Evolutionary conservation across 208 protist genomes (phyloP), one percentile per base, ranked within the genome.

Genomic region (Trypanosoma avium): DNA sequence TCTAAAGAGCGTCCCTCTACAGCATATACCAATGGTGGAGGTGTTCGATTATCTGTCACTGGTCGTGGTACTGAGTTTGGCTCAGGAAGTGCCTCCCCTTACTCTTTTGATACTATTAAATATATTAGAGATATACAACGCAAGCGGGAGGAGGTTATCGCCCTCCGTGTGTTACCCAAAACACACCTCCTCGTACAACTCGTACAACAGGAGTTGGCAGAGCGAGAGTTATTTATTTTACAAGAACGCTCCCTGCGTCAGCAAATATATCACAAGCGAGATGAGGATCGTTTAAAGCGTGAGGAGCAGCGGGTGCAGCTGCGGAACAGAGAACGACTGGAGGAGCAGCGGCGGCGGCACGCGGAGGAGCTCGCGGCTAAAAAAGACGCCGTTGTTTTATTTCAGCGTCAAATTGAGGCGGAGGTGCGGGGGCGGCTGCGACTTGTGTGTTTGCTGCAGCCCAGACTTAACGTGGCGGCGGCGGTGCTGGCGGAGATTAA

Each of bases 121-220:
- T 75, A 70, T 42, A 33, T 92, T 38, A 85, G 82, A 72, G 85
- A 92, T 40, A 49, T 89, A 29, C 49, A 68, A 29, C 62, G 67
- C 10, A 64, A 71, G 36, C 67, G 82, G 4, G 77, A 86, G 30
- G 80, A 83, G 36, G 75, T 69, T 12, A 62, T 73, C n/a, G 38
- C 73, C 33, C 32, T 86, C 69, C 82, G 73, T 45, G 60, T 87
- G 63, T 53, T 92, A 58, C 86, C 86, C 58, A 81, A 80, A 53
- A 69, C 57, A 30, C 82, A 90, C 52, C 81, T 82, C 63, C 63
- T 92, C 46, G 35, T 69, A 29, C 77, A 84, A 62, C 57, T 86
- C 9, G 33, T 86, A 10, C 36, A 81, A 47, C 75, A 77, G 64
- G 86, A 88, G 71, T 45, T 75, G 46, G 24, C 66, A 15, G 75